These are phyloP conservation scores for Rutidosis leptorrhynchoides DNA, from an alignment of 129 eudicot genomes.

Conservation along the genomic window DNA sequence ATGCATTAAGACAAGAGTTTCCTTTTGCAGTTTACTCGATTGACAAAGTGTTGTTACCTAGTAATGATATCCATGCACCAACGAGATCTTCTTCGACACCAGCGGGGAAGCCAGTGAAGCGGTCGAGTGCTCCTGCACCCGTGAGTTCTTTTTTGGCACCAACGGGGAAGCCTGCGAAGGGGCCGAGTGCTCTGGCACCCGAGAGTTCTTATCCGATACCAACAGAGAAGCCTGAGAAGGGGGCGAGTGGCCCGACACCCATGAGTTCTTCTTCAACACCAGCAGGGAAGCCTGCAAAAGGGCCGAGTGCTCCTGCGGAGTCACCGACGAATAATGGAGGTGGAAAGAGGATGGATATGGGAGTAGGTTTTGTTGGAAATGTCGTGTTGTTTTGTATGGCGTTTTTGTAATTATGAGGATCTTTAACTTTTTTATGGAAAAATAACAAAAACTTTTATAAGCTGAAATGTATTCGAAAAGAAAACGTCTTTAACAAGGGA, in stretches of 20 bases:
- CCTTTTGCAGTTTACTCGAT: slow-evolving; percentile 74
- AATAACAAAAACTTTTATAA: too few species aligned
- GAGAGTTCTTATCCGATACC: too few species aligned
- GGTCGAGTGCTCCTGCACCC: slow-evolving; percentile 24
- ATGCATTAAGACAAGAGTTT: slow-evolving; percentile 44
- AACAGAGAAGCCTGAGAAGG: too few species aligned
- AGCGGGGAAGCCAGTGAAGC: slow-evolving; percentile 10
- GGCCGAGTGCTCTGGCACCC: too few species aligned
- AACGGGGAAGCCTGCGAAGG: too few species aligned
- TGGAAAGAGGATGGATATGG: slow-evolving; percentile 28
- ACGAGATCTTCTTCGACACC: slow-evolving; percentile 32
- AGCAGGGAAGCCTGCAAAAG: too few species aligned
- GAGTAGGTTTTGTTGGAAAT: slow-evolving; percentile 29
- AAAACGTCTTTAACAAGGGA: too few species aligned
- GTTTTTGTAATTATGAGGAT: slow-evolving; percentile 17
- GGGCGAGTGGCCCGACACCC: too few species aligned
- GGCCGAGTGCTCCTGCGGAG: slow-evolving; percentile 2
- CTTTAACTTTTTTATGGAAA: too few species aligned
- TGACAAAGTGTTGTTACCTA: slow-evolving; percentile 64
- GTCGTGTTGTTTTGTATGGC: slow-evolving; percentile 31
- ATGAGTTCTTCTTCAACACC: too few species aligned
- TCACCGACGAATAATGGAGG: slow-evolving; percentile 28
- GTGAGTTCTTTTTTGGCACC: too few species aligned
- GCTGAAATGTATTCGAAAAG: too few species aligned
- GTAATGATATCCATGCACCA: slow-evolving; percentile 43